Evolutionary conservation across 2,329 filamentous ascomycete genomes (phyloP), one percentile per base, ranked within the genome.

Genomic region (Cladorrhinum sp.): DNA sequence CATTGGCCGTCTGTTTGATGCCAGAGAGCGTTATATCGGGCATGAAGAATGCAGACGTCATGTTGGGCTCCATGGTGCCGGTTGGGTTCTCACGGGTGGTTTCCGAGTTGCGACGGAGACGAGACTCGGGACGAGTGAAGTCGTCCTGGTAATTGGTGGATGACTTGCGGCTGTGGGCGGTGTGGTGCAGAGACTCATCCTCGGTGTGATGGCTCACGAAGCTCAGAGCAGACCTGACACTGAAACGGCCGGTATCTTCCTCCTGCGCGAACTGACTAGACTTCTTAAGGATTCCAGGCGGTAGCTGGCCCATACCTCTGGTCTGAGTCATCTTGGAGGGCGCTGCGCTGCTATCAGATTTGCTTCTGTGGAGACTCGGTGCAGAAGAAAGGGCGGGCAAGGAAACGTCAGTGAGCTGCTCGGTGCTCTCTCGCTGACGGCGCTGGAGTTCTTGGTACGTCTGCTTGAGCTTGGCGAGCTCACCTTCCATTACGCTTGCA

Each of bases 1-100:
- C 70, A 60, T 77, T 45, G 41, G 41, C 20, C 16, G 41, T 73
- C 55, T 78, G 75, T 57, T 78, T 76, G 38, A 56, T 59, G 3
- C 73, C 76, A 58, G 81, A 77, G 32, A 84, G 75, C 1, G 82
- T 85, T 62, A 85, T 84, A 63, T 85, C 83, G 22, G 83, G 81
- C 59, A 85, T 75, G 65, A 85, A 83, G 66, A 84, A 80, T 2
- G 81, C 82, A 5, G 83, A 85, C 0, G 82, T 85, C 79, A 85
- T 83, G 64, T 84, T 82, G 41, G 84, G 81, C 53, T 78, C 77
- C 7, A 64, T 64, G 10, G 75, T 70, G 32, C 53, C 36, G 2
- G 53, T 56, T 4, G 38, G 23, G 10, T 69, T 68, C 41, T 73
- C 68, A n/a, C 58, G 65, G 24, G 29, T 60, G 7, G 56, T 59